These are phyloP conservation scores for Cutaneotrichosporon sp. DNA, from an alignment of 1,284 basidiomycete genomes.

Conservation along the genomic window DNA sequence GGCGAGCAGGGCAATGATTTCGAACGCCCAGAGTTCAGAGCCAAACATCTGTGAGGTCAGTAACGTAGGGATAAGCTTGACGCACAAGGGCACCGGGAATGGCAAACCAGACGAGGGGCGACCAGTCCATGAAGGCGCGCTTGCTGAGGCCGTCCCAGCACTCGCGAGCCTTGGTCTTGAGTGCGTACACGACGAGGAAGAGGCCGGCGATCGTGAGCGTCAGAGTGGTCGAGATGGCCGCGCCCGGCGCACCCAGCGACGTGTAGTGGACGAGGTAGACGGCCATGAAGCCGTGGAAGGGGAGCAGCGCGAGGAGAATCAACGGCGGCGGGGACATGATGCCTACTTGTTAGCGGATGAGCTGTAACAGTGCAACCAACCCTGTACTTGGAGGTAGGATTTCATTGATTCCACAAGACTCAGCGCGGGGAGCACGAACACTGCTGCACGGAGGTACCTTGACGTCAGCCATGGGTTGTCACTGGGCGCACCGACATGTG, in stretches of 20 bases:
- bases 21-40: slow-evolving; percentile 30
- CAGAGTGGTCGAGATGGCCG: slow-evolving; percentile 18
- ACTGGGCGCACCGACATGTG: too few species aligned
- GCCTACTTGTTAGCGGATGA: slow-evolving; percentile 5
- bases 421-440: slow-evolving; percentile 17
- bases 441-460: slow-evolving; percentile 15
- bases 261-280: slow-evolving; percentile 28
- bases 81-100: slow-evolving; percentile 25
- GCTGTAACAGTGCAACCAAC: slow-evolving; percentile 3
- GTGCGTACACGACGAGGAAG: slow-evolving; percentile 18
- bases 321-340: slow-evolving; percentile 26
- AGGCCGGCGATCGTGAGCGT: slow-evolving; percentile 21
- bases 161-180: slow-evolving; percentile 19
- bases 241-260: slow-evolving; percentile 20
- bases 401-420: slow-evolving; percentile 30
- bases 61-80: background rate
- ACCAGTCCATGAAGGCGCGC: slow-evolving; percentile 21
- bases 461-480: background rate
- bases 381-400: slow-evolving; percentile 28
- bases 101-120: slow-evolving; percentile 19
- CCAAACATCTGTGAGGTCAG: slow-evolving; percentile 23
- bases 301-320: slow-evolving; percentile 25
- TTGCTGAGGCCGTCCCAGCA: slow-evolving; percentile 29
- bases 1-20: slow-evolving; percentile 30
- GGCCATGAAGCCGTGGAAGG: slow-evolving; percentile 22